Conservation (phyloP, 345 rosid species). For the Lepidium aucheri region DNA sequence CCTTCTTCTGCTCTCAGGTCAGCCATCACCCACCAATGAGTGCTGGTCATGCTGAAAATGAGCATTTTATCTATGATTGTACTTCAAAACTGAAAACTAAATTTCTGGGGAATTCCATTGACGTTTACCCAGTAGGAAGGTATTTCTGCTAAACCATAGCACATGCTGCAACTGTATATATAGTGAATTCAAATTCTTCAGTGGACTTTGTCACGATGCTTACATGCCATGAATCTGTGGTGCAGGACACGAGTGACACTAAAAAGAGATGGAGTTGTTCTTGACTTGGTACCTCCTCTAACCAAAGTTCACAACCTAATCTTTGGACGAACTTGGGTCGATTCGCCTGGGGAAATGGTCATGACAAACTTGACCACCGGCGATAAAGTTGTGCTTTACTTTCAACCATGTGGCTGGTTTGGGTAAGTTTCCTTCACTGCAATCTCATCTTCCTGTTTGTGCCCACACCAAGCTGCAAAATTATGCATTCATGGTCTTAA, state of each 20-base stretch:
- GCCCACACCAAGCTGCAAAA: background rate
- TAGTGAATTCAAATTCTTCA: background rate
- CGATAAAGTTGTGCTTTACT: slow-evolving; percentile 67
- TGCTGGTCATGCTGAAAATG: slow-evolving; percentile 80
- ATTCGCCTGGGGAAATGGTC: slow-evolving; percentile 72
- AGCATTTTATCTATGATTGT: slow-evolving; percentile 64
- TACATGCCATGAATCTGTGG: slow-evolving; percentile 1
- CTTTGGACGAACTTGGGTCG: slow-evolving; percentile 81
- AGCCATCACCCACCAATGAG: slow-evolving; percentile 89
- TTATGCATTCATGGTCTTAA: background rate
- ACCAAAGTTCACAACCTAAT: slow-evolving; percentile 72
- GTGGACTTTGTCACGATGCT: background rate
- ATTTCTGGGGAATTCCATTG: slow-evolving; percentile 71
- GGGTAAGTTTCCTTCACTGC: slow-evolving; percentile 40
- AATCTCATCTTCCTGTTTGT: background rate
- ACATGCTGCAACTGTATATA: background rate
- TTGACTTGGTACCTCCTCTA: slow-evolving; percentile 75
- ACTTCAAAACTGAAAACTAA: slow-evolving; percentile 81
- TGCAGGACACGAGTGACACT: slow-evolving; percentile 69
- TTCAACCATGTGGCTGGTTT: slow-evolving; percentile 82
- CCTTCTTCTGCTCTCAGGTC: slow-evolving; percentile 37
- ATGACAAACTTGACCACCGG: slow-evolving; percentile 69
- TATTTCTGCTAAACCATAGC: background rate
- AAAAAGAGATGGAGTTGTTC: slow-evolving; percentile 64
- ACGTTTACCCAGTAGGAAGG: slow-evolving; percentile 84